Evolutionary conservation across 2,329 filamentous ascomycete genomes (phyloP).

Genomic region (Ilyonectria destructans): DNA sequence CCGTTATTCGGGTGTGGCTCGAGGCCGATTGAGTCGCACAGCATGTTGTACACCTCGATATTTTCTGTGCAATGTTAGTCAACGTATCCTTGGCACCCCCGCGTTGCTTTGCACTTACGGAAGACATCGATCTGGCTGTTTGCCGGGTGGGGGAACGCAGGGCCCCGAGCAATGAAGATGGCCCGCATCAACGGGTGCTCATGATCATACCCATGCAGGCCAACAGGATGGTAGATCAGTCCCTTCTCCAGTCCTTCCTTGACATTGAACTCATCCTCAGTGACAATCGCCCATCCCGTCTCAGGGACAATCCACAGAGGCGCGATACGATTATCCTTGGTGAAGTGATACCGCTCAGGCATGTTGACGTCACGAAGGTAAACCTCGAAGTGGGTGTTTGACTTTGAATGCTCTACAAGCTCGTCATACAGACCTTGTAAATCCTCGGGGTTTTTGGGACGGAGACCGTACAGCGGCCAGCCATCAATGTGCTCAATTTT

Average conservation of each 20-base stretch:
- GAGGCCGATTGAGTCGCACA: conserved; percentile 90
- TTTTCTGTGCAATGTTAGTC: conserved; percentile 77
- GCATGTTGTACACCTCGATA: conserved; percentile 93
- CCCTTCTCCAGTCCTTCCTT: conserved; percentile 74
- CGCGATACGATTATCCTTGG: conserved; percentile 89
- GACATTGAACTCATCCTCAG: conserved; percentile 84
- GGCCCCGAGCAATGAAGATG: conserved; percentile 93
- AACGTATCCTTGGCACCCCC: conserved; percentile 4
- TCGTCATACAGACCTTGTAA: conserved; percentile 78
- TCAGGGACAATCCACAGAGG: conserved; percentile 96
- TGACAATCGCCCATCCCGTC: conserved; percentile 93
- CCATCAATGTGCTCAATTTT: conserved; percentile 90
- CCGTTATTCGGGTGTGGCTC: conserved; percentile 87
- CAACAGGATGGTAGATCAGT: conserved; percentile 82
- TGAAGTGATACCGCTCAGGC: conserved; percentile 94
- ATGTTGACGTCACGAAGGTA: conserved; percentile 91
- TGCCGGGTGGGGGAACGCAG: conserved; percentile 89
- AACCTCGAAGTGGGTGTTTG: conserved; percentile 83
- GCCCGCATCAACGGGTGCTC: conserved; percentile 96
- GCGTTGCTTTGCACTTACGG: conserved; percentile 73
- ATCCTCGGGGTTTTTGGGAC: conserved; percentile 80
- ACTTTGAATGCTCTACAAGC: conserved; percentile 70
- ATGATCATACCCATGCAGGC: conserved; percentile 95
- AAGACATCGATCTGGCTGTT: conserved; percentile 87
- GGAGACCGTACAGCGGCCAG: conserved; percentile 93